Base-by-base conservation (phyloP, 2,329 filamentous ascomycete species). In the Sarocladiaceae sp. region DNA sequence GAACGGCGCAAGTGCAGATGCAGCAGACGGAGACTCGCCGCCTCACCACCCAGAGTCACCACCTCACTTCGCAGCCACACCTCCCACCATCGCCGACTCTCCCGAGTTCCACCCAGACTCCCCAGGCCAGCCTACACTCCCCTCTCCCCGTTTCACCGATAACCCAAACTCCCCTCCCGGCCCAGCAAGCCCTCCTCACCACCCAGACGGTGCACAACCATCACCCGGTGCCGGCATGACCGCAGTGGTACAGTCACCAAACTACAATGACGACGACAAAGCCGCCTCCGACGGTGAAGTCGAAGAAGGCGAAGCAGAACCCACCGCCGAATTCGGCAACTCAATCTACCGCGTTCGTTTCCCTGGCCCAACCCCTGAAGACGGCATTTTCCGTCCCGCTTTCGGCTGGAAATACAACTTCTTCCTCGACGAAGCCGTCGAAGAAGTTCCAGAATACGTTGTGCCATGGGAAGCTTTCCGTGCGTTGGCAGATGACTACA, bases 321-420 rank as follows among this genome's bases (percentile, higher is more conserved):
- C 77, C 40, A 85, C 74, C 42, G 88, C 88, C 4, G 84, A 90
- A 66, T 99, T 92, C 88, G 93, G 94, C 53, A 99, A 99, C 66
- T 84, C 82, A 56, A 90, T 97, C 65, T 99, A 97, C 70, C 84
- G 84, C 18, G 91, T 99, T 50, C 84, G 88, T 47, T 97, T 99
- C 64, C 89, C 90, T 0, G 87, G 87, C 20, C 79, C 86, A 63
- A 91, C 90, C 0, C 90, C 92, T 4, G 78, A 83, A 18, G 90
- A 97, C 65, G 94, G 94, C 51, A 79, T 94, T 28, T 99, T 99
- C 73, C 85, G 94, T 4, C 94, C 94, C 4, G 90, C 94, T 0
- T 97, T 91, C 65, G 94, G 93, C 48, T 97, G 94, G 92, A 96
- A 94, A 69, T 99, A 99, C 73, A 96, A 84, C 64, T 99, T 96